Base-by-base conservation (phyloP, 352 stramenopile species). In the Pythium grandisporangium region DNA sequence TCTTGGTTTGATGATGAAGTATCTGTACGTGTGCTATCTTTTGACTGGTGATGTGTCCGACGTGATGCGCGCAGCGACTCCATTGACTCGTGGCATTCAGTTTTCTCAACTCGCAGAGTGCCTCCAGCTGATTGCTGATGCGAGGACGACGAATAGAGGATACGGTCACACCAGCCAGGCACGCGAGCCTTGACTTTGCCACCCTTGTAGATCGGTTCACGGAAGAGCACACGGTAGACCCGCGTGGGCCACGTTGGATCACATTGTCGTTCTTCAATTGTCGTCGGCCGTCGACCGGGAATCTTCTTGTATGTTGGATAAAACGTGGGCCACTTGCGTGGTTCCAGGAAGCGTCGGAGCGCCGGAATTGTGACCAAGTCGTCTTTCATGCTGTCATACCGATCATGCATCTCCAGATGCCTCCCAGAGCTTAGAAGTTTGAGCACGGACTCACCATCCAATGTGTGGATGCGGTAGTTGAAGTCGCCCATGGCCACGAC, bases 401-500 rank as follows among this genome's bases (percentile, higher is more conserved):
- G 50, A 17, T 85, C 71, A 48, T 86, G 73, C 4, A 89, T 54
- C 35, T 84, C 70, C 20, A 71, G 41, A 19, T 79, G 51, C 13
- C 66, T 58, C 8, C 66, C 49, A 8, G 57, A 52, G 25, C 38
- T 53, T 6, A 89, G 37, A 11, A 76, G 44, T 16, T 51, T 50
- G n/a, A 82, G 37, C 44, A 84, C 70, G 6, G 70, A 58, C 24
- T 68, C 53, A 0, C 64, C 62, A 22, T 71, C 66, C 8, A 81
- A 51, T 4, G 49, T 59, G 22, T 75, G 53, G 42, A 85, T 68
- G 7, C 68, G 68, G 53, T 88, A 89, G 56, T 86, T 88, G 27
- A 92, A 75, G 50, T 92, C 75, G 2, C 79, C 79, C 60, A 87
- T 80, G 73, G 75, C 87, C 22, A 92, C 54, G 6, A 89, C 61